Evolutionary conservation across 2,329 filamentous ascomycete genomes (phyloP), one percentile per base, ranked within the genome.

Genomic region (Cryoendolithus antarcticus): DNA sequence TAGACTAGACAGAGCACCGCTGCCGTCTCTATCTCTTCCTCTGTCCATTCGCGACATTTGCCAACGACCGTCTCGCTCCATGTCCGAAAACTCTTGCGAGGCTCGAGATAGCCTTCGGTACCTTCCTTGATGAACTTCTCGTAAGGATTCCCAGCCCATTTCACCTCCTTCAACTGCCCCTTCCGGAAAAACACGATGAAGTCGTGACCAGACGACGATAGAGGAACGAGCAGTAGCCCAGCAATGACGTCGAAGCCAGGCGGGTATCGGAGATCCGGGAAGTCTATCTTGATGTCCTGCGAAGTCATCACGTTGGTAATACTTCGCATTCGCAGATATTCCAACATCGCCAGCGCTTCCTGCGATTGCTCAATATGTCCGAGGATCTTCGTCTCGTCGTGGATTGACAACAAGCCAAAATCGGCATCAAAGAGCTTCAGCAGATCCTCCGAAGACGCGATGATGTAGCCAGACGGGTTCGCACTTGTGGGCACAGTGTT

Each of bases 121-220:
- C 82, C 82, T 53, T 82, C 71, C 49, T 78, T 77, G 42, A 86
- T 59, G 11, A 71, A 70, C 55, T 89, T 91, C 44, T 89, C 81
- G 51, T 91, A 88, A 0, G 85, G 85, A 51, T 86, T 94, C 2
- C 79, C 86, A 3, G 82, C 85, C 86, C 80, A 93, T 58, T 80
- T 88, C 13, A 82, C 84, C 60, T 85, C 80, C 52, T 72, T 80
- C 24, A 76, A 56, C 50, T 88, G 83, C 0, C 80, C 77, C 48
- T 72, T 80, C 11, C 86, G 75, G 62, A 93, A 91, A 55, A 94
- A 93, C 0, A 86, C 82, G 33, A 93, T 93, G 50, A 93, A 93
- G 50, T 93, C 86, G 21, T 67, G 69, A 1, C 86, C 86, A 2
- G 75, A 75, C 1, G 74, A 68, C n/a, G 82, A 88, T 2, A 94